Base-by-base conservation (phyloP, 148 eudicot genomes). In the Chenopodium berlandieri region DNA sequence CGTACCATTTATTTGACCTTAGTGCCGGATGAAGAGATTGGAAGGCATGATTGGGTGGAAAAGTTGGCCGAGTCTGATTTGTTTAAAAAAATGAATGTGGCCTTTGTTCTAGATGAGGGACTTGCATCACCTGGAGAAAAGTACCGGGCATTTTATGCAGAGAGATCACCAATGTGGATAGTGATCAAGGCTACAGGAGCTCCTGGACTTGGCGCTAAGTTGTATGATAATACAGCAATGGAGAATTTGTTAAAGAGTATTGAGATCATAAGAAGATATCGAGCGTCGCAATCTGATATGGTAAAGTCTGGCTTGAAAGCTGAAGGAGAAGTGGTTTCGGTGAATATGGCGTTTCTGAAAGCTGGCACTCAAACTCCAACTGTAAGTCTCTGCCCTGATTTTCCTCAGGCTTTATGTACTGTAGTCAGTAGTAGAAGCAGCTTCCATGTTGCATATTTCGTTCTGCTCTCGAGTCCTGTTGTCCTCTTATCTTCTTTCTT, bases 11-110 rank as follows among this genome's bases (percentile, higher is more conserved):
- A 96, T 83, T 56, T 96, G 82, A 88, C 98, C 9, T 96, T 96
- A 72, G 95, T 94, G 34, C 99, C 98, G 11, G 99, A 96, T 84
- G 99, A 96, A 86, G 99, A 96, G 82, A 94, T 96, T 71, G 99
- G 99, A 65, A 98, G 99, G 31, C 97, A 91, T 68, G 98, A 92
- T 76, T 98, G 99, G 1, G 99, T 91, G 12, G 92, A 84, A 82
- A 89, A 76, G 84, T 88, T 96, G 64, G 94, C 90, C 0, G 85
- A 92, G 72, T 96, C 99, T 20, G 90, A 94, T 0, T 68, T 76
- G 34, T 94, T 87, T 78, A 73, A 83, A 71, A 81, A 90, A 73
- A 94, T 94, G 98, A 96, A 96, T 84, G 97, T 94, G 46, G 99
- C 95, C 44, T 79, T 96, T 87, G 86, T 92, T 73, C 87, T 96